phyloP scores from a whole-genome alignment of 2,329 filamentous ascomycete genomes.

The Sporothrix schenckii region DNA sequence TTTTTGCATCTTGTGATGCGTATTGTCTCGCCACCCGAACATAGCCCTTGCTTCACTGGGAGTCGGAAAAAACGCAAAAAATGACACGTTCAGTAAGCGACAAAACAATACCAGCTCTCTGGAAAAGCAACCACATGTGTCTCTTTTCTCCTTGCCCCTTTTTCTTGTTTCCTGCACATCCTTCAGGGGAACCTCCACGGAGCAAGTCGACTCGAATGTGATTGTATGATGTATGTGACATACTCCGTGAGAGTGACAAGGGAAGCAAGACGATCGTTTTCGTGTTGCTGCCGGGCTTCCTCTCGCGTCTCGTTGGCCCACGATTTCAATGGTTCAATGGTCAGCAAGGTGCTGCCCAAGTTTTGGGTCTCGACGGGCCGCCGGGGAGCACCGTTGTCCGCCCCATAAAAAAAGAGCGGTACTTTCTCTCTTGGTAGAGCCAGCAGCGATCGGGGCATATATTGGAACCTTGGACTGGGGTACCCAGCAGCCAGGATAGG shows the following conservation, averaged over 20 bases:
- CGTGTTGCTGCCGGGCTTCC: conserved; percentile 1
- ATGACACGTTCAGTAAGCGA: conserved; percentile 1
- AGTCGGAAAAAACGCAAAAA: neutral
- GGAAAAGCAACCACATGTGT: neutral
- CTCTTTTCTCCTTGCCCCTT: neutral
- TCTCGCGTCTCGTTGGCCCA: conserved; percentile 2
- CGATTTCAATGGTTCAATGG: neutral
- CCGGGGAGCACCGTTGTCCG: conserved; percentile 20
- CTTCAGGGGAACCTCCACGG: neutral
- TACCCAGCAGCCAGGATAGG: neutral
- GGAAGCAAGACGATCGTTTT: neutral
- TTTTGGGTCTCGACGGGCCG: conserved; percentile 23
- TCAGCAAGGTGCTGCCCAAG: neutral
- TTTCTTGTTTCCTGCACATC: neutral
- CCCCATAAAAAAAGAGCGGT: conserved; percentile 7
- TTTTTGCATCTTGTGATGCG: conserved; percentile 11
- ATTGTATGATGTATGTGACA: too few species aligned
- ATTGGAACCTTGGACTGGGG: neutral
- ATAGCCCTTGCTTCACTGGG: neutral
- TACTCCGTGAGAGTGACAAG: too few species aligned
- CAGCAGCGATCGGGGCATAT: neutral
- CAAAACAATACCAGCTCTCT: neutral
- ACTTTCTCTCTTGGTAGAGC: neutral
- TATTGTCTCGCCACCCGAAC: neutral
- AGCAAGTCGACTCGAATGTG: too few species aligned